Conservation (phyloP, 2,329 filamentous ascomycete genomes). For the Cordyceps cicadae region DNA sequence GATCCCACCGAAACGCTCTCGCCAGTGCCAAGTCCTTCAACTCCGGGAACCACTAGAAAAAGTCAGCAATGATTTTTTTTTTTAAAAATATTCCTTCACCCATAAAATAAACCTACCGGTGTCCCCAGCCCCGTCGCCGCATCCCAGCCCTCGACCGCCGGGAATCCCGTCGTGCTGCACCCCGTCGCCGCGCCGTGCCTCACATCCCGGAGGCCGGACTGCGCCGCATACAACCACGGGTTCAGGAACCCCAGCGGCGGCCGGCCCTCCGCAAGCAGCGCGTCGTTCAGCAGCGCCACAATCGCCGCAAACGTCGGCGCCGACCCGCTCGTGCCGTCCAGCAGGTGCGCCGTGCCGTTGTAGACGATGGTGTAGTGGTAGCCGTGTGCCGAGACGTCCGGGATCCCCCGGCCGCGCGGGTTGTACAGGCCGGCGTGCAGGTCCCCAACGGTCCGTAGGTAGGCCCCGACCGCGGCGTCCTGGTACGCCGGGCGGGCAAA, state of each 20-base stretch:
- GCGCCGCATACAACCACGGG: conserved; percentile 45
- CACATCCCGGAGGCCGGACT: conserved; percentile 7
- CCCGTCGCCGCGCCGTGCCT: conserved; percentile 13
- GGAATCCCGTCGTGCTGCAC: conserved; percentile 4
- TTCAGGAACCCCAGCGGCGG: conserved; percentile 51
- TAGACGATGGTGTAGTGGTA: conserved; percentile 24
- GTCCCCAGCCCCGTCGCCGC: conserved; percentile 28
- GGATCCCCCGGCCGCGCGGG: conserved; percentile 46
- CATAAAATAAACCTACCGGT: background rate
- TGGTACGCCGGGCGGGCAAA: conserved; percentile 21
- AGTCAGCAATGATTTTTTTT: background rate
- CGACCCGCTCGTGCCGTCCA: conserved; percentile 36
- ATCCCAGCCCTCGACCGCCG: conserved; percentile 15
- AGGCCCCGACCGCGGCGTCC: conserved; percentile 30
- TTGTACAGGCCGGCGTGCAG: conserved; percentile 42
- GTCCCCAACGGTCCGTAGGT: conserved; percentile 31
- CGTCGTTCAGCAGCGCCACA: conserved; percentile 56
- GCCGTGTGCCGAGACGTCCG: conserved; percentile 52
- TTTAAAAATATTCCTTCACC: rapidly evolving
- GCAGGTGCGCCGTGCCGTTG: conserved; percentile 1
- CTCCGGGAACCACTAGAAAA: conserved; percentile 6
- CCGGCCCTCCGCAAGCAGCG: conserved; percentile 47
- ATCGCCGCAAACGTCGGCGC: conserved; percentile 55
- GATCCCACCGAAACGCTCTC: background rate
- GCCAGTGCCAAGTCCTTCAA: background rate